Evolutionary conservation across 768 basidiomycete species (phyloP), one percentile per base, ranked within the genome.

Genomic region (Psilocybe sp.): DNA sequence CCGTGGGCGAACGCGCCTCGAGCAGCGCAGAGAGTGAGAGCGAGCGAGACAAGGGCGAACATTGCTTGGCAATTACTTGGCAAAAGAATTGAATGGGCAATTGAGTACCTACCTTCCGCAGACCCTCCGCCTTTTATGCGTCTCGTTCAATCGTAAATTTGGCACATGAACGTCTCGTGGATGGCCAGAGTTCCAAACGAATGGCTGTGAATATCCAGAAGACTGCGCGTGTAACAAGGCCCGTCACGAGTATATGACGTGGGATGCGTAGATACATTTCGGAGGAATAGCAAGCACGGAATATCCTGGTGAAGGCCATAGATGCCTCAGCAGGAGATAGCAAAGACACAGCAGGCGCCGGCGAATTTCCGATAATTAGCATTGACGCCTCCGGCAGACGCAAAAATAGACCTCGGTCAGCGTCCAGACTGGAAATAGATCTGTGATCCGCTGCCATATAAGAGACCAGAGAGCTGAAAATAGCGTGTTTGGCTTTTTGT

Each of bases 1-100:
- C 75, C 75, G 51, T 77, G 75, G 5, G 73, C 74, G 31, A 28
- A 28, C 23, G 67, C 53, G 12, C 57, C 72, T 5, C 53, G 48
- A 23, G 64, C 61, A 10, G 68, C 64, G 36, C 55, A 53, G 19
- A 72, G 50, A 32, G 61, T 62, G 18, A 70, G 48, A 51, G 68
- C 62, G 36, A 64, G 56, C 40, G 66, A 58, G 42, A 65, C 57
- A 46, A 66, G 55, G 46, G 55, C 55, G 43, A 69, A 53, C 69
- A 70, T 70, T 40, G 46, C 58, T 36, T 18, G 46, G 31, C 37
- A 40, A 36, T 31, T 37, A 36, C 19, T 47, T 37, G 46, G 28
- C 23, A 16, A 39, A 2, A 47, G 28, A n/a, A 38, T 53, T 47
- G 38, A 36, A 44, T 44, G 54, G 53, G 52, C 49, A 47, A 39